Conservation (phyloP, 352 stramenopile genomes). For the Phytophthora kernoviae region DNA sequence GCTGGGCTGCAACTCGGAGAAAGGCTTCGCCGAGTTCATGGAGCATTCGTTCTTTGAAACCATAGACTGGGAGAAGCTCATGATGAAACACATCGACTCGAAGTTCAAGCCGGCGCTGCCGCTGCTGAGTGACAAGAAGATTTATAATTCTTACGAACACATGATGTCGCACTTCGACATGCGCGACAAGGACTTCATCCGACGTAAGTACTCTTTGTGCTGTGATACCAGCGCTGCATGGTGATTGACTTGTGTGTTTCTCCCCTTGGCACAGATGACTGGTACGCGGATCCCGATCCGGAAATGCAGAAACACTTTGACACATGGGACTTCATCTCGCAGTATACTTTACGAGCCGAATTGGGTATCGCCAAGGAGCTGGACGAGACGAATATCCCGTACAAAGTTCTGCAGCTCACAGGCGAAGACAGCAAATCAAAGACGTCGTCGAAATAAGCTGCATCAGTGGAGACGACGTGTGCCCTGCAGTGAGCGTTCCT, state of each 20-base stretch:
- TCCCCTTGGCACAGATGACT: conserved; percentile 56
- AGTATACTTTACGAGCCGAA: conserved; percentile 80
- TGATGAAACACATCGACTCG: conserved; percentile 88
- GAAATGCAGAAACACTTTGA: conserved; percentile 89
- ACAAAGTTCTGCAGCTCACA: conserved; percentile 84
- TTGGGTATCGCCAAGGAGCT: conserved; percentile 82
- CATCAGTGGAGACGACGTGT: conserved; percentile 7
- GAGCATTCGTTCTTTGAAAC: conserved; percentile 89
- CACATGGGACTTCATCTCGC: conserved; percentile 88
- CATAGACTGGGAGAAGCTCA: conserved; percentile 86
- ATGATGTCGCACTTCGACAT: conserved; percentile 91
- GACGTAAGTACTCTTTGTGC: conserved; percentile 73
- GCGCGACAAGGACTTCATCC: conserved; percentile 84
- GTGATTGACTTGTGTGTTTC: too few relatives aligned
- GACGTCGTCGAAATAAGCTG: conserved; percentile 30
- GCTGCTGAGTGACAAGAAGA: conserved; percentile 77
- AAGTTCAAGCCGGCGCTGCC: conserved; percentile 76
- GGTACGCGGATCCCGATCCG: conserved; percentile 72
- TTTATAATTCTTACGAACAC: conserved; percentile 86
- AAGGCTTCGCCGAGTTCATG: conserved; percentile 89
- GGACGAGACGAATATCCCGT: conserved; percentile 87
- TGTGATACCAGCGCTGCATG: too few relatives aligned
- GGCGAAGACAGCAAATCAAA: conserved; percentile 66
- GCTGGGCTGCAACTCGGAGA: conserved; percentile 72
- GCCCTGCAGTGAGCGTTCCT: conserved; percentile 9